Evolutionary conservation across 805 yeast species (phyloP).

Genomic region (Candida qinlingensis): DNA sequence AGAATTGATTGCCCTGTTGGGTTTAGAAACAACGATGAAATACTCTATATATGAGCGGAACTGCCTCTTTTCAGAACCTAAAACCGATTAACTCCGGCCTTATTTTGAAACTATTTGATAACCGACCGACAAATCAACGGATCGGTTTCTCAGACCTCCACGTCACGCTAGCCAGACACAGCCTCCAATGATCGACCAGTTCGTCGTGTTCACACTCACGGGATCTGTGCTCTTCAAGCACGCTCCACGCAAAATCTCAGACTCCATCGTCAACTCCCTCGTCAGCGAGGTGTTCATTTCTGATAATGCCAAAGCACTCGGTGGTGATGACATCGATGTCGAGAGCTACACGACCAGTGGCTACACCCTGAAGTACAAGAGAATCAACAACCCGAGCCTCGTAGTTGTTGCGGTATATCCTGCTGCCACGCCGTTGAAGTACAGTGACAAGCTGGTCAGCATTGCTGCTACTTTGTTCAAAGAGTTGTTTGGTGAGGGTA

Average conservation of each 20-base stretch:
- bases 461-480: constrained; percentile 25
- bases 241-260: constrained; percentile 35
- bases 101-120: too few species aligned
- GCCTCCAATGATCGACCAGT: constrained; percentile 39
- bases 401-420: constrained; percentile 40
- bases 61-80: too few species aligned
- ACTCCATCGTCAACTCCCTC: constrained; percentile 39
- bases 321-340: constrained; percentile 19
- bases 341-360: constrained; percentile 31
- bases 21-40: too few species aligned
- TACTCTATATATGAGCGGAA: too few species aligned
- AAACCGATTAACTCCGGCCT: too few species aligned
- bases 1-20: too few species aligned
- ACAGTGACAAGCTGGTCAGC: constrained; percentile 31
- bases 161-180: neutral
- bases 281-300: constrained; percentile 45
- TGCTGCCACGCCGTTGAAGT: constrained; percentile 29
- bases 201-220: constrained; percentile 43
- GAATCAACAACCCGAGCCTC: constrained; percentile 38
- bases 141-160: neutral
- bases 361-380: constrained; percentile 40
- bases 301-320: constrained; percentile 23
- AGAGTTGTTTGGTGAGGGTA: constrained; percentile 27
- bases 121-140: too few species aligned
- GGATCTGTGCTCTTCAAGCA: constrained; percentile 50